Evolutionary conservation across 2,329 filamentous ascomycete genomes (phyloP), one percentile per base, ranked within the genome.

Genomic region (Apiospora hydei): DNA sequence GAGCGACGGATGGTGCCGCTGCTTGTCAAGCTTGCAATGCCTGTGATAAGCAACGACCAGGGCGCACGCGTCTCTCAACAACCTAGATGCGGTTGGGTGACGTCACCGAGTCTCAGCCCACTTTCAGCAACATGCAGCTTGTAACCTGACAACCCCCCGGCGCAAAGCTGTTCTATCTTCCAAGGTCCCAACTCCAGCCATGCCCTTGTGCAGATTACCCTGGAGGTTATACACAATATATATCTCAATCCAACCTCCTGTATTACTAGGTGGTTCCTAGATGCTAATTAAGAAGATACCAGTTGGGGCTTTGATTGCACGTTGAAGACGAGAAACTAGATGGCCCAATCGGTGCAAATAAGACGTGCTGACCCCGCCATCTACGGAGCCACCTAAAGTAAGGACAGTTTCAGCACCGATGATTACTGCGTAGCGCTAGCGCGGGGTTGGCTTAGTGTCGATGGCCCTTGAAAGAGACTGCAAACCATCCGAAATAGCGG

Each of bases 71-170:
- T 34, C 34, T 61, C 53, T 61, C 53, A 38, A 61, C 53, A 64
- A 41, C 34, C 57, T 64, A 64, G 57, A 64, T 41, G n/a, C 34
- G 14, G 10, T 14, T 13, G 18, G 34, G 57, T 64, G 57, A 64
- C 57, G 57, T 64, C 57, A 64, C 34, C 57, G 18, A 41, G 57
- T 64, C 57, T 64, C 57, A 64, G 57, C 57, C 57, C 57, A 41
- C 57, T 64, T 64, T 64, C 57, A 64, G 13, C 57, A 38, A 14
- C 26, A 18, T 61, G 53, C 53, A 34, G 26, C 13, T 64, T 64
- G 34, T 18, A 41, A n/a, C 26, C 26, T 30, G 57, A n/a, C 30
- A 24, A 18, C 21, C 57, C 49, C 57, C 57, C 18, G 57, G 10
- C 34, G 34, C 34, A n/a, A n/a, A 64, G 57, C 57, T 49, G 44